These are phyloP conservation scores for Paracoccidioides brasiliensis DNA, from an alignment of 2,329 filamentous ascomycete genomes.

Conservation along the genomic window DNA sequence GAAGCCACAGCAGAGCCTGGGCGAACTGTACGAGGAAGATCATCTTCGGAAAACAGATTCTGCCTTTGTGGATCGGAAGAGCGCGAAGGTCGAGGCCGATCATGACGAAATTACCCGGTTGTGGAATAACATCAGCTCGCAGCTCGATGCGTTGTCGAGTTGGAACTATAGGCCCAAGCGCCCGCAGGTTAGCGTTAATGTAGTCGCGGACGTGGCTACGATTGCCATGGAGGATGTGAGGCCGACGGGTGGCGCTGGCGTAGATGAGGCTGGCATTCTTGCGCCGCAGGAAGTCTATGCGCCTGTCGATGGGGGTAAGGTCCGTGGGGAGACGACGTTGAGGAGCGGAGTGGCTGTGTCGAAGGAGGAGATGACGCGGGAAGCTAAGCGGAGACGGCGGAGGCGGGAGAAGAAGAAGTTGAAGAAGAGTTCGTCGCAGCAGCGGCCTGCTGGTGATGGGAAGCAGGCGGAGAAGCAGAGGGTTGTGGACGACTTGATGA, in stretches of 20 bases:
- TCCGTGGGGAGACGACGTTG: conserved; percentile 58
- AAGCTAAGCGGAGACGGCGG: conserved; percentile 66
- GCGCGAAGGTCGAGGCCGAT: conserved; percentile 70
- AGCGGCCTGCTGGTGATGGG: conserved; percentile 11
- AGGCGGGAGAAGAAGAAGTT: conserved; percentile 77
- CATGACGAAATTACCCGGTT: conserved; percentile 70
- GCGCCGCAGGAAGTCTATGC: conserved; percentile 92
- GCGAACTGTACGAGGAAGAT: conserved; percentile 89
- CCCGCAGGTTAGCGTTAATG: conserved; percentile 64
- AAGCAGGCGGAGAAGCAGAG: conserved; percentile 38
- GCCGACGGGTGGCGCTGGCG: conserved; percentile 61
- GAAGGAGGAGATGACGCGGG: conserved; percentile 73
- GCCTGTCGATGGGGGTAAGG: conserved; percentile 51
- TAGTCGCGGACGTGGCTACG: conserved; percentile 81
- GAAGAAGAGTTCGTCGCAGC: conserved; percentile 46
- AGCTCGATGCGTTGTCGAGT: conserved; percentile 78
- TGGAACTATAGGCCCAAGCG: conserved; percentile 94
- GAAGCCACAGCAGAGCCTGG: conserved; percentile 76
- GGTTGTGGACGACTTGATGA: conserved; percentile 57
- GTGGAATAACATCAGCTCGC: conserved; percentile 68
- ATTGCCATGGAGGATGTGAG: conserved; percentile 92
- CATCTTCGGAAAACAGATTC: conserved; percentile 68
- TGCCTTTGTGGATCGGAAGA: conserved; percentile 64
- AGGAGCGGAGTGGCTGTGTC: conserved; percentile 68
- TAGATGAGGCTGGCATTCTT: conserved; percentile 50